Conservation (phyloP, 2,329 filamentous ascomycete genomes). For the Cordyceps pruinosa region DNA sequence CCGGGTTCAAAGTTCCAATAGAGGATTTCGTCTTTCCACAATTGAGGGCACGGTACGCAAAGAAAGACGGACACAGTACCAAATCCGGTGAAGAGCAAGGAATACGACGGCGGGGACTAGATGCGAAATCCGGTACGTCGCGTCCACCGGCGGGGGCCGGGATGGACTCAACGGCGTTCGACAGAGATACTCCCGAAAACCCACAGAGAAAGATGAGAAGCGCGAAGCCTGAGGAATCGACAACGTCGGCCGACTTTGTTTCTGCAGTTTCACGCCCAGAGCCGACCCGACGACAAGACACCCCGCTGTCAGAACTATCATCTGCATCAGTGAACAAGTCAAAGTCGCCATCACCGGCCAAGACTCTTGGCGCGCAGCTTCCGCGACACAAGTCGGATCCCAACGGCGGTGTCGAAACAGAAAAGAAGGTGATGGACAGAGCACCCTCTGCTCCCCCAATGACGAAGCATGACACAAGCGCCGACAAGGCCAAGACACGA, state of each 20-base stretch:
- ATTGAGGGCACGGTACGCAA: constrained; percentile 29
- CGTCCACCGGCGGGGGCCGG: constrained; percentile 19
- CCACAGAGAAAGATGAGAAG: constrained; percentile 9
- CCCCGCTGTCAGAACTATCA: constrained; percentile 35
- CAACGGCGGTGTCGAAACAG: constrained; percentile 11
- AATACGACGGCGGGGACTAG: constrained; percentile 7
- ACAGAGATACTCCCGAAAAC: constrained; percentile 24
- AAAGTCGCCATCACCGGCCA: constrained; percentile 30
- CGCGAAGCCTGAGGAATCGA: constrained; percentile 18
- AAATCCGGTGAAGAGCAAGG: constrained; percentile 13
- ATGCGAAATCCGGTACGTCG: constrained; percentile 14
- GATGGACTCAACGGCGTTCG: constrained; percentile 36
- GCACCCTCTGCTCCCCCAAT: neutral
- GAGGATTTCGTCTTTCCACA: constrained; percentile 42
- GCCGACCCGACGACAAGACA: constrained; percentile 21
- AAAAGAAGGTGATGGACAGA: neutral
- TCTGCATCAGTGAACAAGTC: constrained; percentile 37
- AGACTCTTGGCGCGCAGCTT: constrained; percentile 14
- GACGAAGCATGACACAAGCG: neutral
- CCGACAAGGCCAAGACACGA: constrained; percentile 9
- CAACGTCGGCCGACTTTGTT: constrained; percentile 32
- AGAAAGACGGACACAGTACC: constrained; percentile 2
- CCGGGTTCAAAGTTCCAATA: constrained; percentile 40
- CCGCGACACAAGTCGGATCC: constrained; percentile 17
- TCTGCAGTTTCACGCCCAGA: constrained; percentile 35